phyloP scores from a whole-genome alignment of 2,329 filamentous ascomycete species.

The Botrytis pseudocinerea region DNA sequence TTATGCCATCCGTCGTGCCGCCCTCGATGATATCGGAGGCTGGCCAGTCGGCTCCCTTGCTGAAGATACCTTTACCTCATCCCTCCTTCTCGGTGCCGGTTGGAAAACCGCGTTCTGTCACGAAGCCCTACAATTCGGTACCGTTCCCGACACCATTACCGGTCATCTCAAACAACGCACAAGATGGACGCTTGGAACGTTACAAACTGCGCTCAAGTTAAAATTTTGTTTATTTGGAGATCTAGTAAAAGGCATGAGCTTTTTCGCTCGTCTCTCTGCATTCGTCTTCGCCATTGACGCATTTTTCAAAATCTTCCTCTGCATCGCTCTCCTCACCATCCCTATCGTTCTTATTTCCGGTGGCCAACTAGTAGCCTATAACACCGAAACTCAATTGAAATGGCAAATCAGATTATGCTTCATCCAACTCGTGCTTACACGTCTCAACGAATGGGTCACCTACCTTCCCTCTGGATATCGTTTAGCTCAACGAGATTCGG shows the following conservation, averaged over 20 bases:
- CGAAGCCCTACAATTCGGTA: slow-evolving; percentile 61
- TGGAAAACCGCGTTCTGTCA: slow-evolving; percentile 63
- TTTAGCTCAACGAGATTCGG: slow-evolving; percentile 56
- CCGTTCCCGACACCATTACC: slow-evolving; percentile 57
- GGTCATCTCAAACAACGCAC: slow-evolving; percentile 59
- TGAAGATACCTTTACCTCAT: slow-evolving; percentile 62
- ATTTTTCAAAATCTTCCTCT: slow-evolving; percentile 57
- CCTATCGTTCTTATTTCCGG: slow-evolving; percentile 59
- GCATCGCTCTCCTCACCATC: slow-evolving; percentile 57
- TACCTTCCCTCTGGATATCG: slow-evolving; percentile 61
- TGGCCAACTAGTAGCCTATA: slow-evolving; percentile 58
- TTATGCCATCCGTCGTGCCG: slow-evolving; percentile 58
- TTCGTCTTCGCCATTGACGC: slow-evolving; percentile 58
- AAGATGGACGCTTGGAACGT: slow-evolving; percentile 46
- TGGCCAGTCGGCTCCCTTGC: slow-evolving; percentile 60
- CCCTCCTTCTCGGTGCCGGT: slow-evolving; percentile 57
- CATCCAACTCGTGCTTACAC: slow-evolving; percentile 51
- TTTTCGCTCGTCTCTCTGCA: slow-evolving; percentile 59
- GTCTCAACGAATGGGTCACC: slow-evolving; percentile 58
- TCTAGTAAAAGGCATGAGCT: slow-evolving; percentile 53
- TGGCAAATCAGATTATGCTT: slow-evolving; percentile 60
- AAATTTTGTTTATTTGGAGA: slow-evolving; percentile 60
- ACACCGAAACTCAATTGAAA: slow-evolving; percentile 53
- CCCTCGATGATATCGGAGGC: slow-evolving; percentile 61
- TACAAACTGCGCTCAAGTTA: slow-evolving; percentile 60